Percentiles rank a stretch among this genome's conserved stretches.
These are phyloP conservation scores for Yamadazyma oceani DNA, from an alignment of 1,139 yeast species.

Conservation along the genomic window DNA sequence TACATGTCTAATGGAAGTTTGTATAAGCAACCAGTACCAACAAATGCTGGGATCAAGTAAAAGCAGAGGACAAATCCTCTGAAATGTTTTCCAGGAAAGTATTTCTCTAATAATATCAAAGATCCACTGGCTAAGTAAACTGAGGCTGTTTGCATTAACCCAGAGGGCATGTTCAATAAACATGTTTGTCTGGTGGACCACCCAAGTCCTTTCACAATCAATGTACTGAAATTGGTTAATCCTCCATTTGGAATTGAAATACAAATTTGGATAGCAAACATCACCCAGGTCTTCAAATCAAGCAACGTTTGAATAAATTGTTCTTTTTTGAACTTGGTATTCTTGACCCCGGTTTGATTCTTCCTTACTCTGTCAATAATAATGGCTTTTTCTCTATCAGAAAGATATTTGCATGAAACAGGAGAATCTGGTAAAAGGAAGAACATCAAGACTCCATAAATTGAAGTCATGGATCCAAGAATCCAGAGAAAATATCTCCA, in stretches of 20 bases:
- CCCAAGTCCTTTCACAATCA: slow-evolving; percentile 27
- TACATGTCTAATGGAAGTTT: slow-evolving; percentile 10
- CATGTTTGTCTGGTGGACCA: slow-evolving; percentile 12
- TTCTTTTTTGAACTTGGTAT: slow-evolving; percentile 21
- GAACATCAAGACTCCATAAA: slow-evolving; percentile 27
- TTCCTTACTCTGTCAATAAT: slow-evolving; percentile 30
- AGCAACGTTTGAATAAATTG: slow-evolving; percentile 12
- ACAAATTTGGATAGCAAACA: slow-evolving; percentile 19
- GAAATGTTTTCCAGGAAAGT: slow-evolving; percentile 13
- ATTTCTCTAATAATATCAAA: slow-evolving; percentile 10
- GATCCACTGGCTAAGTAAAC: slow-evolving; percentile 11
- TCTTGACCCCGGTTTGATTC: slow-evolving; percentile 32
- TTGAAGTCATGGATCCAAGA: slow-evolving; percentile 30
- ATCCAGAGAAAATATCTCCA: slow-evolving; percentile 38
- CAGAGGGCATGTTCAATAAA: slow-evolving; percentile 11
- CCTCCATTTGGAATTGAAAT: slow-evolving; percentile 31
- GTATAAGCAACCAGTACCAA: slow-evolving; percentile 14
- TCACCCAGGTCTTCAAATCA: slow-evolving; percentile 14
- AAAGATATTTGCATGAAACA: slow-evolving; percentile 21
- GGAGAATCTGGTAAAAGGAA: slow-evolving; percentile 24
- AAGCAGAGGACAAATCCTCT: slow-evolving; percentile 11
- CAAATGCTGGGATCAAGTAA: slow-evolving; percentile 13
- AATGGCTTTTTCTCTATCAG: slow-evolving; percentile 26
- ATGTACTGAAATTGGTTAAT: slow-evolving; percentile 24
- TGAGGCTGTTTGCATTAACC: slow-evolving; percentile 12